Evolutionary conservation across 306 rosid genomes (phyloP).

Genomic region (Gillenia trifoliata): DNA sequence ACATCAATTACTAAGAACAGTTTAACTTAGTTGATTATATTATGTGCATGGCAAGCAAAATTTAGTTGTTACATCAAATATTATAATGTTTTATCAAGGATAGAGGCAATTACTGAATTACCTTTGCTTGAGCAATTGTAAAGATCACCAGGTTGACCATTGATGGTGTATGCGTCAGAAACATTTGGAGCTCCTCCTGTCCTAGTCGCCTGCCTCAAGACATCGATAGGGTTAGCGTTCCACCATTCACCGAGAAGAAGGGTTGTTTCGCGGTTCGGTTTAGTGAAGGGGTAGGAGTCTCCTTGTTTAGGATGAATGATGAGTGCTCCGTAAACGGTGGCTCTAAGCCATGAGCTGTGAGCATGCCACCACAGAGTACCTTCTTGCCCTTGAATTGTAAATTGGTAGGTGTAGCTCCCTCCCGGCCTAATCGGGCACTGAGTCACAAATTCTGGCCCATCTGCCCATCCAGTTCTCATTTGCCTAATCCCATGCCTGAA

Average conservation of each 20-base stretch:
- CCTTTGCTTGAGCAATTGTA: conserved; percentile 85
- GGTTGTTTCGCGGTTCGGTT: conserved; percentile 57
- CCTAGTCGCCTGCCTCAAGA: conserved; percentile 52
- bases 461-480: conserved; percentile 91
- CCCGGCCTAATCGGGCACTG: conserved; percentile 96
- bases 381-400: conserved; percentile 77
- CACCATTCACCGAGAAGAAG: conserved; percentile 97
- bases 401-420: conserved; percentile 72
- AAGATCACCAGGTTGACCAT: conserved; percentile 96
- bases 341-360: conserved; percentile 94
- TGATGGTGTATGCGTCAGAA: conserved; percentile 83
- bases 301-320: conserved; percentile 70
- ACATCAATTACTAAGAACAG: not conserved
- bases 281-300: conserved; percentile 65
- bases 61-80: not conserved
- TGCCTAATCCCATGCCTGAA: conserved; percentile 89
- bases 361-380: conserved; percentile 99
- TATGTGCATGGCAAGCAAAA: too few species aligned
- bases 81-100: not conserved
- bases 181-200: conserved; percentile 78
- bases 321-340: conserved; percentile 84
- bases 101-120: conserved; percentile 18
- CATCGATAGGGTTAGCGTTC: conserved; percentile 80
- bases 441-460: conserved; percentile 92
- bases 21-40: too few species aligned